Percentiles rank a stretch among this genome's conserved stretches.
phyloP scores from a whole-genome alignment of 2,329 filamentous ascomycete species.

The Botrytis byssoidea region DNA sequence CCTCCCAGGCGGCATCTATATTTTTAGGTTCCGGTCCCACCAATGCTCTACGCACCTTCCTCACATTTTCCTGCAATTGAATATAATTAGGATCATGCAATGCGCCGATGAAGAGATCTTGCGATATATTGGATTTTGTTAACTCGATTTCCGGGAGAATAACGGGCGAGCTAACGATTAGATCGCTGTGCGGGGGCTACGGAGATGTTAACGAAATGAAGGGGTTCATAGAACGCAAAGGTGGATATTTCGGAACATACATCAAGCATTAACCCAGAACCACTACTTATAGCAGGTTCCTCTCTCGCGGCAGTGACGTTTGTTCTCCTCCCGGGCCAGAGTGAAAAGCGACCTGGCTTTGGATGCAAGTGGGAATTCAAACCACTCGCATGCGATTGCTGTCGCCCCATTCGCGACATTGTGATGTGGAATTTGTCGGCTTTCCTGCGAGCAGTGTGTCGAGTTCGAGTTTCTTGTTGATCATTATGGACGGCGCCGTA shows the following conservation, averaged over 20 bases:
- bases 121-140: conserved; percentile 30
- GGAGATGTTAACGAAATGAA: conserved; percentile 17
- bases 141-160: conserved; percentile 29
- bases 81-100: conserved; percentile 34
- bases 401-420: conserved; percentile 16
- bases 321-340: conserved; percentile 13
- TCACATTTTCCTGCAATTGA: conserved; percentile 36
- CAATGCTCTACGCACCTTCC: conserved; percentile 30
- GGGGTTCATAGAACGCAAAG: not conserved
- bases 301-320: not conserved
- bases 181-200: conserved; percentile 28
- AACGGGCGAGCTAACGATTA: conserved; percentile 27
- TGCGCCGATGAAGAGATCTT: conserved; percentile 31
- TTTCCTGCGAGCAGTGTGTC: conserved; percentile 12
- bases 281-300: not conserved
- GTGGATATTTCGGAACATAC: not conserved
- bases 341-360: conserved; percentile 14
- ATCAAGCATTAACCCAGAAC: conserved; percentile 6
- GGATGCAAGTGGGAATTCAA: not conserved
- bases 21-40: conserved; percentile 32
- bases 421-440: not conserved
- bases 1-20: conserved; percentile 47
- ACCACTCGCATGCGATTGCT: conserved; percentile 9
- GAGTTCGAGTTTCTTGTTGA: not conserved
- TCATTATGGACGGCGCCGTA: conserved; percentile 1